Evolutionary conservation across 2,329 filamentous ascomycete species (phyloP), one percentile per base, ranked within the genome.

Genomic region (Paracoccidioides lutzii): DNA sequence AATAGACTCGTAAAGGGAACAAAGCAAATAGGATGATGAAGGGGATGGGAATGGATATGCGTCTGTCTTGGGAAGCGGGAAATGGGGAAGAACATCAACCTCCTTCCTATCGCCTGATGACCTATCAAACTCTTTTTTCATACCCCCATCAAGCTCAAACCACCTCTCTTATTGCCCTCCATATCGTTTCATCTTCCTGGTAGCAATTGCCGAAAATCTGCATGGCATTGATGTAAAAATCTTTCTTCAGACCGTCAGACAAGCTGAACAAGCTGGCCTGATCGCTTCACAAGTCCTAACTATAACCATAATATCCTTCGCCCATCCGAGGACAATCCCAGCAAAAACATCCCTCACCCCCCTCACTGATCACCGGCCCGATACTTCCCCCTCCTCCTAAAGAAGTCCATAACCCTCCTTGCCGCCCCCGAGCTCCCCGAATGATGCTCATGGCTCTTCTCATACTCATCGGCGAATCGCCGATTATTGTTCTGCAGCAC

Each of bases 331-430:
- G 22, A 22, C 1, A 22, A 22, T 22, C 22, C 22, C 22, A 22
- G 2, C 22, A 22, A 22, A 22, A 22, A 22, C 22, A 22, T 2
- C 22, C 22, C 22, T 22, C 22, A n/a, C 42, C 42, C 14, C 42
- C 42, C 5, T 52, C 22, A 37, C 41, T 62, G 53, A 55, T 73
- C 71, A 35, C 69, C 73, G 55, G 78, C 81, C 66, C 86, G 78
- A 63, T 84, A 88, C 73, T 85, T 89, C 55, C 87, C 88, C 68
- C 90, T 81, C 69, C 90, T 81, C 64, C 93, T 81, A 77, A 98
- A 98, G 72, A 97, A 95, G 73, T 98, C 91, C 90, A 98, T 97
- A 42, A 98, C 93, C 67, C 89, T 84, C 69, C 90, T 85, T 12
- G 90, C 90, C 3, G 90, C 87, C 56, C 88, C 88, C 60, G 84